Percentiles rank a stretch among this genome's conserved stretches.
Conservation (phyloP, 164 flowering plant genomes). For the Sedum album region DNA sequence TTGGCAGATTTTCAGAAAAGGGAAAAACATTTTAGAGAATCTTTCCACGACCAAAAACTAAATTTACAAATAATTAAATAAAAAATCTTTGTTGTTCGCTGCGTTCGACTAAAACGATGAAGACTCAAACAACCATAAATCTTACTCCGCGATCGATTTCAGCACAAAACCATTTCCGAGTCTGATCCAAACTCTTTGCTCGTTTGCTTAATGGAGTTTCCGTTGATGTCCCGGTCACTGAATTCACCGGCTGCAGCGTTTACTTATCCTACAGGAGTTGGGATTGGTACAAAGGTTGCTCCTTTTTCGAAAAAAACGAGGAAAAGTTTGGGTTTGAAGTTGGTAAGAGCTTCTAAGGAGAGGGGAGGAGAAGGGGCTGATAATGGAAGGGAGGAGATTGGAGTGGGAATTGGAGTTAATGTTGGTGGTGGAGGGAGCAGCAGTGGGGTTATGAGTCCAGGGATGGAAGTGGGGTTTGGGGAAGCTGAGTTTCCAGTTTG, state of each 20-base stretch:
- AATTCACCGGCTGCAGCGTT: slow-evolving; percentile 15
- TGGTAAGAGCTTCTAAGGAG: slow-evolving; percentile 38
- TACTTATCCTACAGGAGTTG: background rate
- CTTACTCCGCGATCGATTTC: background rate
- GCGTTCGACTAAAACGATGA: background rate
- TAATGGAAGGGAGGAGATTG: slow-evolving; percentile 13
- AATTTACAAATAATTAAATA: background rate
- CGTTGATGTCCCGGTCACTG: slow-evolving; percentile 16
- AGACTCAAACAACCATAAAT: background rate
- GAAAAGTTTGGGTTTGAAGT: slow-evolving; percentile 11
- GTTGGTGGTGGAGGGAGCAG: slow-evolving; percentile 12
- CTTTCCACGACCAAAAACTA: background rate
- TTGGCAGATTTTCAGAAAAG: background rate
- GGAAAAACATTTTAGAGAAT: background rate
- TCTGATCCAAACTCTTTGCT: background rate
- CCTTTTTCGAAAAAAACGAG: slow-evolving; percentile 12
- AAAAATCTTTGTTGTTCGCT: background rate
- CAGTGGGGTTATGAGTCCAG: slow-evolving; percentile 30
- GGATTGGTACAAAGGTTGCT: slow-evolving; percentile 5
- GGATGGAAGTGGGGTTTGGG: slow-evolving; percentile 55
- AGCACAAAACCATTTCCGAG: slow-evolving; percentile 1
- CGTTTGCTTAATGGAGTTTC: slow-evolving; percentile 18
- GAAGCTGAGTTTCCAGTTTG: slow-evolving; percentile 74
- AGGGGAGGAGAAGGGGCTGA: slow-evolving; percentile 29
- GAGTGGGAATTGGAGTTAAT: background rate